These are phyloP conservation scores for Xylaria longipes DNA, from an alignment of 495 filamentous ascomycete genomes.

Conservation along the genomic window DNA sequence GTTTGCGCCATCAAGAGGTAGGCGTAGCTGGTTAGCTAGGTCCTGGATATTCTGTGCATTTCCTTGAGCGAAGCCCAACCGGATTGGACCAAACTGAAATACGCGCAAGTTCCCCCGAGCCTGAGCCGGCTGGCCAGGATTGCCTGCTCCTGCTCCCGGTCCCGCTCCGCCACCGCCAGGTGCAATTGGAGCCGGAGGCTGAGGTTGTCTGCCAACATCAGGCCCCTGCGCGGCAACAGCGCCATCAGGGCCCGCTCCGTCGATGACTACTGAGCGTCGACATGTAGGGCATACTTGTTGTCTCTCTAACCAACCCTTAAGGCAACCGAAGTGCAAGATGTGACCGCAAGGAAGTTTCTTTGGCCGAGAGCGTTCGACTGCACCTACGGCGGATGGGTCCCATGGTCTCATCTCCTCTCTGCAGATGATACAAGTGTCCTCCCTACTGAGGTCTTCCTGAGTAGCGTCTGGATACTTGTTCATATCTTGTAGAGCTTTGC, in stretches of 20 bases:
- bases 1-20: constrained; percentile 36
- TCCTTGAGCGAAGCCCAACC: constrained; percentile 62
- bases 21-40: constrained; percentile 49
- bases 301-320: constrained; percentile 96
- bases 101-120: constrained; percentile 44
- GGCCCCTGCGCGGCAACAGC: constrained; percentile 26
- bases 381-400: constrained; percentile 54
- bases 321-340: constrained; percentile 90
- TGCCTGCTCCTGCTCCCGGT: constrained; percentile 25
- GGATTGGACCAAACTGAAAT: constrained; percentile 67
- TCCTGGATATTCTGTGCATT: constrained; percentile 54
- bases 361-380: constrained; percentile 82
- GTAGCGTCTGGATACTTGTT: constrained; percentile 91
- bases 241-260: constrained; percentile 29
- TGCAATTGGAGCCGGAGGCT: constrained; percentile 34
- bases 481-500: constrained; percentile 90
- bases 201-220: constrained; percentile 34
- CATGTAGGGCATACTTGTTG: constrained; percentile 98
- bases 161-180: constrained; percentile 37
- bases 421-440: constrained; percentile 97
- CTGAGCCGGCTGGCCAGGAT: constrained; percentile 36
- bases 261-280: constrained; percentile 74
- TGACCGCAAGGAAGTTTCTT: constrained; percentile 98
- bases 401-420: constrained; percentile 92
- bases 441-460: constrained; percentile 78